Evolutionary conservation across 129 eudicot species (phyloP), one percentile per base, ranked within the genome.

Genomic region (Flaveria robusta): DNA sequence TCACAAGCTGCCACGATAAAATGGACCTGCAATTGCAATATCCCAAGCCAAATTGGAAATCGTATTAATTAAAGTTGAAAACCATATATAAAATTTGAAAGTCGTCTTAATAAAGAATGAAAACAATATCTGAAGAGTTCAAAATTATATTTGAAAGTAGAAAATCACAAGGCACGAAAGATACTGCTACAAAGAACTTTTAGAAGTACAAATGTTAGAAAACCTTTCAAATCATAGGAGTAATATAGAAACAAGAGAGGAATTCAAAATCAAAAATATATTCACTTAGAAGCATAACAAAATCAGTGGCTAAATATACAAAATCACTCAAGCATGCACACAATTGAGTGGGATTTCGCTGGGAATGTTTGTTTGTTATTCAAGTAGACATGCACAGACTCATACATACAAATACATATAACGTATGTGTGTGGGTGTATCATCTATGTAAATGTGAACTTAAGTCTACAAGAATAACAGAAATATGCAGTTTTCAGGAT

Each of bases 1-100:
- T 91, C 97, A 84, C 99, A 95, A 74, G 99, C 97, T 34, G 99
- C 99, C 72, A 95, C 97, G 62, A 95, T 85, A 79, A 95, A 95
- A 83, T 95, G 99, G 72, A 89, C 95, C 99, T 95, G 84, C 77
- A 81, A 62, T 42, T 1, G 43, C 56, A 81, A 81, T 66, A 84
- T 66, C 23, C 22, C 1, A 78, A 56, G 59, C 37, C 50, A 59
- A n/a, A n/a, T n/a, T n/a, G n/a, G n/a, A n/a, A n/a, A n/a, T 59
- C 0, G 66, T 59, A 23, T 9, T 59, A 59, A 12, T 59, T 10
- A 23, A 24, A 63, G 13, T 29, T 27, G 10, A 14, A 62, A 62
- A 62, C 42, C 20, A 24, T 26, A 62, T 62, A 27, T 62, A 62
- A 22, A 51, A 9, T 16, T 50, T 4, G n/a, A 50, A 50, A 50